Evolutionary conservation across 2,329 filamentous ascomycete genomes (phyloP), one percentile per base, ranked within the genome.

Genomic region (Penicillium griseofulvum): DNA sequence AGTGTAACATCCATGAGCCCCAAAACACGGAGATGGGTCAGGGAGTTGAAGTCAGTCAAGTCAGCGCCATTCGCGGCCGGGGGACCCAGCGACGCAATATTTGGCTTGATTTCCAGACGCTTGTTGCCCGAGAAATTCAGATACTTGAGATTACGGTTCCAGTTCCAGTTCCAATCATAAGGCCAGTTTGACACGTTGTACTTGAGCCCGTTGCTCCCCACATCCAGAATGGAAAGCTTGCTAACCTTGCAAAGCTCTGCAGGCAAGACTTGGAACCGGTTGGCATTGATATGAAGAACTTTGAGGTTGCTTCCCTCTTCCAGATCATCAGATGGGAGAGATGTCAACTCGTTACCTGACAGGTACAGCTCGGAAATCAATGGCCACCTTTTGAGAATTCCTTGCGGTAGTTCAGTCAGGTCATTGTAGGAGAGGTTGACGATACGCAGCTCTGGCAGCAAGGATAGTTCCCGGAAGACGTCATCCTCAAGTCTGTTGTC

Each of bases 141-240:
- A 69, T 95, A 99, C 60, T 92, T 89, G 62, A 99, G 78, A 66
- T 97, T 95, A 46, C 89, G 90, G 68, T 99, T 99, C 81, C 94
- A 90, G 69, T 97, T 97, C 94, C 94, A 99, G 68, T 99, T 99
- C 94, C 94, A 99, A 71, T 99, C 94, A 70, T 99, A 99, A 0
- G 93, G 94, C 81, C 96, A 96, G 68, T 99, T 99, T 29, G 91
- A 94, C 45, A 99, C 95, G 71, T 99, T 99, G 82, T 99, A 99
- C 74, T 97, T 99, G 54, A 99, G 80, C 22, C 85, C 87, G 70
- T 99, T 99, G 80, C 90, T 97, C 57, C 92, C 93, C 59, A 95
- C 95, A 74, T 99, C 94, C 48, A 99, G 81, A 47, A 97, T 88
- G 5, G 91, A 87, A 26, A 99, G 83, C 73, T 94, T 94, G 75